Conservation (phyloP, 306 rosid genomes). For the Herpetospermum pedunculosum region DNA sequence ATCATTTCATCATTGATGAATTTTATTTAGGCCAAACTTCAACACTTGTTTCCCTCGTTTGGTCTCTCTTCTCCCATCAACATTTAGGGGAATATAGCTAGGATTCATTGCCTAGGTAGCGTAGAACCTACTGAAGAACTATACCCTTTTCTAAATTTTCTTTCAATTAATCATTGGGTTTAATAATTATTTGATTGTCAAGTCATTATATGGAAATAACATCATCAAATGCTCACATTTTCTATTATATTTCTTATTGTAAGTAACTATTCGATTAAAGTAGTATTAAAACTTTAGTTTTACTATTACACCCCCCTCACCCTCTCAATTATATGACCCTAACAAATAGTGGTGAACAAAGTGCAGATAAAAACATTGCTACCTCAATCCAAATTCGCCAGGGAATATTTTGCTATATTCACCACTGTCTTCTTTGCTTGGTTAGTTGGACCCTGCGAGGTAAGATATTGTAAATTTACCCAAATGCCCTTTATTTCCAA, state of each 20-base stretch:
- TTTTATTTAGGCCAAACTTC: neutral
- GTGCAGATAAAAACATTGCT: constrained; percentile 49
- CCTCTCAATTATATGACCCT: neutral
- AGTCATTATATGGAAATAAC: neutral
- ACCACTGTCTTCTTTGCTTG: constrained; percentile 76
- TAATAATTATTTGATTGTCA: neutral
- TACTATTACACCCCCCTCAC: neutral
- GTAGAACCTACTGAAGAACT: neutral
- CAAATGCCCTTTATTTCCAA: neutral
- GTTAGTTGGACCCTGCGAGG: constrained; percentile 89
- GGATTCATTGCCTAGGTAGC: neutral
- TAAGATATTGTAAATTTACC: constrained; percentile 14
- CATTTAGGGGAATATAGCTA: neutral
- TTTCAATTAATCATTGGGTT: neutral
- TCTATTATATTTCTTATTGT: neutral
- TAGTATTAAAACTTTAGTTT: neutral
- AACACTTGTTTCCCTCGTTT: neutral
- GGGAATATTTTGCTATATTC: constrained; percentile 64
- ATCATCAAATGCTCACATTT: neutral
- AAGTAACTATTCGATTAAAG: neutral
- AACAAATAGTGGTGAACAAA: constrained; percentile 5
- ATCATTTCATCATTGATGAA: neutral
- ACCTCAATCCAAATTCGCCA: constrained; percentile 58
- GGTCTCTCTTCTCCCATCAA: neutral
- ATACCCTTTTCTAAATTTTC: neutral